Base-by-base conservation (phyloP, 2,329 filamentous ascomycete genomes). In the Phialemoniopsis sp. region DNA sequence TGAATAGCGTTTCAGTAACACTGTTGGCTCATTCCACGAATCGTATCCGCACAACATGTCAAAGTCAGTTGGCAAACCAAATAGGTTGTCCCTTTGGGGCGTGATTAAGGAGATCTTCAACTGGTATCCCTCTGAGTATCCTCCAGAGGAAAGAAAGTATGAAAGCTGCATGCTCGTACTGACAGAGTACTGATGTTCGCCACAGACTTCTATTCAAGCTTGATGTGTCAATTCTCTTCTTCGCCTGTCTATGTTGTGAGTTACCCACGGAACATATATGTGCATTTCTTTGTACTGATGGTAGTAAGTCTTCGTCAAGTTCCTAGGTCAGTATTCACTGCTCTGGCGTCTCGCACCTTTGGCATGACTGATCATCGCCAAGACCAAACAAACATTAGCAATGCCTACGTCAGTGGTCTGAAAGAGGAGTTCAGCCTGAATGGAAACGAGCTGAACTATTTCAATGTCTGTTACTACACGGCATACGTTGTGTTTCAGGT, bases 401-500 rank as follows among this genome's bases (percentile, higher is more conserved):
- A 61, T 46, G 63, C 62, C 32, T 66, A 64, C 31, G 59, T 62
- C 14, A 58, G 53, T 18, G 63, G 63, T 2, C 57, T 66, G 37
- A 59, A 64, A 40, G 62, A 67, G 32, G 61, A 64, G 26, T 55
- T 67, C 15, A 44, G 37, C 5, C 49, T 66, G 29, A 52, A 62
- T 21, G 62, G 61, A 8, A 66, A 67, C 39, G 53, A 67, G 37
- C 54, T 66, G 5, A 63, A 65, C 42, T 59, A 64, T 28, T 59
- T 68, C 36, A 66, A 66, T 30, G 55, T 64, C 5, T 61, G 58
- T 40, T 68, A 64, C 52, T 66, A 57, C 14, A 56, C 56, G 9
- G 57, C 59, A 12, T 62, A 63, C 41, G 59, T 62, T 8, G 38
- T 63, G 13, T 61, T 60, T 29, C 59, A 62, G 40, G 45, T 60